Conservation (phyloP, 1,139 yeast genomes). For the Hansenula sp. region DNA sequence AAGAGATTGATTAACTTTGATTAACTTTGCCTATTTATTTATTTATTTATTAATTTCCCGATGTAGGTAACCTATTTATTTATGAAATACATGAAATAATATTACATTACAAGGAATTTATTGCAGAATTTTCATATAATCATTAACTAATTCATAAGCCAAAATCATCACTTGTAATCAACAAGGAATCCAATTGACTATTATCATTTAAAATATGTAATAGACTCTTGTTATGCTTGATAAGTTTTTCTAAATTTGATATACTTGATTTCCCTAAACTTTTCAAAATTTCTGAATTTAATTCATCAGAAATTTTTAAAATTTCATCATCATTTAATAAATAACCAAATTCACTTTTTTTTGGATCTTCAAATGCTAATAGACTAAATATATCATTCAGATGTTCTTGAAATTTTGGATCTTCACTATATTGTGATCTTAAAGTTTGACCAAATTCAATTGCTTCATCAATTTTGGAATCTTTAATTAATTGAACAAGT, state of each 20-base stretch:
- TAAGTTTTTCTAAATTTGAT: slow-evolving; percentile 33
- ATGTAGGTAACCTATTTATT: too few relatives aligned
- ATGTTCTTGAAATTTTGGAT: slow-evolving; percentile 27
- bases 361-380: slow-evolving; percentile 49
- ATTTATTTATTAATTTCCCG: slow-evolving; percentile 1
- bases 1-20: slow-evolving; percentile 6
- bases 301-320: slow-evolving; percentile 35
- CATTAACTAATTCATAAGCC: slow-evolving; percentile 7
- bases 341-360: slow-evolving; percentile 31
- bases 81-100: too few relatives aligned
- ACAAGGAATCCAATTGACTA: slow-evolving; percentile 25
- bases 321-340: slow-evolving; percentile 32
- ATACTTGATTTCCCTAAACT: slow-evolving; percentile 29
- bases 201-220: slow-evolving; percentile 28
- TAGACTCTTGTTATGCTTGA: slow-evolving; percentile 30
- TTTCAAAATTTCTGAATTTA: slow-evolving; percentile 39
- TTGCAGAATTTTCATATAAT: slow-evolving; percentile 1
- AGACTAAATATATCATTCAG: slow-evolving; percentile 42
- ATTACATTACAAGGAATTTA: too few relatives aligned
- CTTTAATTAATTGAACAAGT: slow-evolving; percentile 40
- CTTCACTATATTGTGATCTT: slow-evolving; percentile 32
- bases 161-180: slow-evolving; percentile 25
- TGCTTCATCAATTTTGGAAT: slow-evolving; percentile 30
- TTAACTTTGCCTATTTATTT: background rate
- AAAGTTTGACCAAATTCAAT: slow-evolving; percentile 44